Evolutionary conservation across 352 stramenopile species (phyloP).

Genomic region (Phytophthora boehmeriae): DNA sequence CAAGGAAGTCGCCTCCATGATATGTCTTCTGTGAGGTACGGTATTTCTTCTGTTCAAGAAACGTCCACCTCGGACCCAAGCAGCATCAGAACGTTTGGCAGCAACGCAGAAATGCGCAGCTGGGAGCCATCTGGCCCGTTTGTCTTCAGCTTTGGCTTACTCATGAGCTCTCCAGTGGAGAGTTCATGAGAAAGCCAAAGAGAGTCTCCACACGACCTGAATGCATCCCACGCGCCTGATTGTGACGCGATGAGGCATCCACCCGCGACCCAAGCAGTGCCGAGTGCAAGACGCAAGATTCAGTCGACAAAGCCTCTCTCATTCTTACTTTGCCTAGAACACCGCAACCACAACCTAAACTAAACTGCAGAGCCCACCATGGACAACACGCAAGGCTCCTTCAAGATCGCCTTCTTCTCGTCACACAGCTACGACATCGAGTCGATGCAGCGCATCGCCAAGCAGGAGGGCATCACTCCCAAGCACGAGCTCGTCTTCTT

Average conservation of each 20-base stretch:
- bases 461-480: constrained; percentile 37
- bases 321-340: constrained; percentile 16
- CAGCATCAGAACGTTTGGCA: constrained; percentile 10
- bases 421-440: constrained; percentile 61
- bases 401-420: constrained; percentile 75
- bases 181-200: too few species aligned
- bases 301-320: not conserved
- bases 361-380: not conserved
- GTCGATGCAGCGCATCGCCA: constrained; percentile 41
- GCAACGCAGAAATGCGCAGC: constrained; percentile 12
- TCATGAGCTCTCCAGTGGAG: too few species aligned
- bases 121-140: not conserved
- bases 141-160: not conserved
- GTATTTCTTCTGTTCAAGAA: constrained; percentile 9
- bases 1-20: not conserved
- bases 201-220: too few species aligned
- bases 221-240: not conserved
- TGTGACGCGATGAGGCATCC: not conserved
- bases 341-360: not conserved
- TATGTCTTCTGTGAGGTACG: constrained; percentile 2
- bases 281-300: constrained; percentile 8
- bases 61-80: constrained; percentile 11
- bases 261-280: not conserved
- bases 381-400: not conserved
- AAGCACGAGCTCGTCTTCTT: constrained; percentile 61